Evolutionary conservation across 1,139 yeast genomes (phyloP).

Genomic region (Kluyveromyces sp.): DNA sequence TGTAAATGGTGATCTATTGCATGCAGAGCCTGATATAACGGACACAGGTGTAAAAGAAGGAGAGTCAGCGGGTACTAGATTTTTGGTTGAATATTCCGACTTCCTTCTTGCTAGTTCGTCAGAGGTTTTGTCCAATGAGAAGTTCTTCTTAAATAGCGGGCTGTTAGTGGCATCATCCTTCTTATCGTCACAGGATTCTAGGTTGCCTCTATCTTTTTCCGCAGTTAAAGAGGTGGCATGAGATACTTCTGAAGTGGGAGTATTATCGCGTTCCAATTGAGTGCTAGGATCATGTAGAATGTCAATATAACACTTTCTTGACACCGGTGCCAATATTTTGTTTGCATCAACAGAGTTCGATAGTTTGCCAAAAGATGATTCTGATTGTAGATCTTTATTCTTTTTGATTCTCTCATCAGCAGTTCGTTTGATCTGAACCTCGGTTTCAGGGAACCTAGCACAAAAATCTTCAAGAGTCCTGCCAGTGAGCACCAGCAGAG

Average conservation of each 20-base stretch:
- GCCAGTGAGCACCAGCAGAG: constrained; percentile 52
- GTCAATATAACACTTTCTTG: constrained; percentile 3
- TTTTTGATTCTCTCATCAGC: constrained; percentile 45
- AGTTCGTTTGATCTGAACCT: constrained; percentile 52
- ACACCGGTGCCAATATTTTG: constrained; percentile 1
- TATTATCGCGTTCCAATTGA: not conserved
- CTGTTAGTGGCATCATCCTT: not conserved
- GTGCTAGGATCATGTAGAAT: not conserved
- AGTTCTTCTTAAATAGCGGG: not conserved
- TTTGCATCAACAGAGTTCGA: not conserved
- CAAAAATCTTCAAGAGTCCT: constrained; percentile 48
- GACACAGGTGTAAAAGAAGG: constrained; percentile 1
- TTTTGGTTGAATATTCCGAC: not conserved
- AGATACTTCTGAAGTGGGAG: not conserved
- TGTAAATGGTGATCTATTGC: not conserved
- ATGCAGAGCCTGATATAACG: not conserved
- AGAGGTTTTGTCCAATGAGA: not conserved
- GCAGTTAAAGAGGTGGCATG: not conserved
- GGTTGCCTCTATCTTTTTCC: not conserved
- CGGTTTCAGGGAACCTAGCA: constrained; percentile 48
- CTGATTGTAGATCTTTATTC: constrained; percentile 13
- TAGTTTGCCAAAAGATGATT: not conserved
- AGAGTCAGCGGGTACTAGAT: not conserved
- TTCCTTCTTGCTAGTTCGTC: not conserved
- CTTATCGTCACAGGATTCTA: not conserved